Evolutionary conservation across 2,329 filamentous ascomycete species (phyloP).

Genomic region (Gnomoniopsis smithogilvyi): DNA sequence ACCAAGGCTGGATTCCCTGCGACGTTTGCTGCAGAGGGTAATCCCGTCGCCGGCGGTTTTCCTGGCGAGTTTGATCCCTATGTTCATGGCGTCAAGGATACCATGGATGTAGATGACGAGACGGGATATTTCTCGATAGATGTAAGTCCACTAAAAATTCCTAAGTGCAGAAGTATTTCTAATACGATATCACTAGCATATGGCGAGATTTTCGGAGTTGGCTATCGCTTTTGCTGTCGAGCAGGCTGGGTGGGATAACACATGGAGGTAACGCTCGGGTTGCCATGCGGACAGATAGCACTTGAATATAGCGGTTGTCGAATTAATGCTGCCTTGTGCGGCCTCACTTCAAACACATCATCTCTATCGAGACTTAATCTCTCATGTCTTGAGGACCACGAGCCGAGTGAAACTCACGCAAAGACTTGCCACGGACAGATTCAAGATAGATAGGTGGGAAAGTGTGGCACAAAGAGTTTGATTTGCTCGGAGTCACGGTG

Average conservation of each 20-base stretch:
- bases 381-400: neutral
- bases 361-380: too few species aligned
- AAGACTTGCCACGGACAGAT: too few species aligned
- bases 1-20: slow-evolving; percentile 36
- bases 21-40: slow-evolving; percentile 35
- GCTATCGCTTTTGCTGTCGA: slow-evolving; percentile 37
- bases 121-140: slow-evolving; percentile 35
- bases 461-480: too few species aligned
- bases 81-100: slow-evolving; percentile 33
- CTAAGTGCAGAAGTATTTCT: neutral
- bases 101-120: slow-evolving; percentile 35
- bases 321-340: too few species aligned
- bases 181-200: slow-evolving; percentile 28
- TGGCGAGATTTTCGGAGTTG: slow-evolving; percentile 38
- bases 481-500: too few species aligned
- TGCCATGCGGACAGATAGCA: too few species aligned
- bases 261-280: slow-evolving; percentile 29
- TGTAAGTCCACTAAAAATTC: slow-evolving; percentile 22
- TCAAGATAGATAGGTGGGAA: too few species aligned
- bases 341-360: too few species aligned
- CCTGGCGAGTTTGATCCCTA: slow-evolving; percentile 36
- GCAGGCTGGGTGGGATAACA: slow-evolving; percentile 37
- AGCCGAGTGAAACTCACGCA: too few species aligned
- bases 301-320: too few species aligned
- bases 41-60: slow-evolving; percentile 29